A percentile compares a stretch with the other conserved stretches of the same genome.
These are phyloP conservation scores for Jimgerdemannia lactiflua DNA, from an alignment of 192 early-diverging fungal genomes.

Conservation along the genomic window DNA sequence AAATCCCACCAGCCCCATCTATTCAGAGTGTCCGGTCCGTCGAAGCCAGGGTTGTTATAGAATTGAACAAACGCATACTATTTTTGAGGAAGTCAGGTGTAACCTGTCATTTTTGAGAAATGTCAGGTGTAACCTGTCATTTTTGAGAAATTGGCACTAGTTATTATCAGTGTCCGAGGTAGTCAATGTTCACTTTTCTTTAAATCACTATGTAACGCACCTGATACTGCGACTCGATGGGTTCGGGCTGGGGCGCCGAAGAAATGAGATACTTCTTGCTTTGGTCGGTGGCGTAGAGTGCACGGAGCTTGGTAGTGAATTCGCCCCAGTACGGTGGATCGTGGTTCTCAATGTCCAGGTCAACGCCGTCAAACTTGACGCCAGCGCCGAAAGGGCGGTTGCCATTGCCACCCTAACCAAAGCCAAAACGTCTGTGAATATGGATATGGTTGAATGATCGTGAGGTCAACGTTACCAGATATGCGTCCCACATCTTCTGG, in stretches of 20 bases:
- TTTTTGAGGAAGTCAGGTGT: neutral
- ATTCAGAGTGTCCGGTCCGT: neutral
- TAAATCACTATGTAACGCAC: too few species aligned
- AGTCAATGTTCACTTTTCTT: too few species aligned
- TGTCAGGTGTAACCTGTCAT: neutral
- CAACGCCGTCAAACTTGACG: constrained; percentile 50
- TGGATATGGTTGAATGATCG: too few species aligned
- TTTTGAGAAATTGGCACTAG: too few species aligned
- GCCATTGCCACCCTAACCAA: neutral
- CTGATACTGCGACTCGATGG: neutral
- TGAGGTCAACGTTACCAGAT: neutral
- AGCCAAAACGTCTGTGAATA: neutral
- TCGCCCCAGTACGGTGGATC: constrained; percentile 48
- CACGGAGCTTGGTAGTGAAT: constrained; percentile 36
- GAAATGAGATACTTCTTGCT: constrained; percentile 10
- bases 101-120: neutral
- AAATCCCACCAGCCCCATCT: neutral
- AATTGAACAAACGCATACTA: neutral
- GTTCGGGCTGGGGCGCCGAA: neutral
- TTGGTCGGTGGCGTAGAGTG: neutral
- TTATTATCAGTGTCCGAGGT: too few species aligned
- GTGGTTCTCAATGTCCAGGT: constrained; percentile 57
- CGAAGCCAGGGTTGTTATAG: constrained; percentile 4
- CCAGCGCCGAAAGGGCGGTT: neutral
- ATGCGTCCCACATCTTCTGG: neutral